A percentile compares a stretch with the other conserved stretches of the same genome.
phyloP scores from a whole-genome alignment of 2,329 filamentous ascomycete genomes.

The Aspergillus latus region DNA sequence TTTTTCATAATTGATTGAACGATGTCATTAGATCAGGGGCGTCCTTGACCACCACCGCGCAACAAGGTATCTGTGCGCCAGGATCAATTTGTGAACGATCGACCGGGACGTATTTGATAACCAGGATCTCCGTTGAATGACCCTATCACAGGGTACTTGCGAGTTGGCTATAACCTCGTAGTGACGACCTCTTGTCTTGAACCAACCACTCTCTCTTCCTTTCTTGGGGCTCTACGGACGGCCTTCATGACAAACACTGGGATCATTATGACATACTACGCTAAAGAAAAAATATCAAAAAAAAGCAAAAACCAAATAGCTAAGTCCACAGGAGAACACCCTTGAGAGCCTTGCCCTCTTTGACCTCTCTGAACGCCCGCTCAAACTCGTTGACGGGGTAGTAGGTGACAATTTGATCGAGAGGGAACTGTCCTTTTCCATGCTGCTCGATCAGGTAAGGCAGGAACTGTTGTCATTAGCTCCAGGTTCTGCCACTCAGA shows the following conservation, averaged over 20 bases:
- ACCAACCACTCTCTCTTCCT: background rate
- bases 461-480: slow-evolving; percentile 24
- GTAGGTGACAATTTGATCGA: slow-evolving; percentile 48
- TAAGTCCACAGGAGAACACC: slow-evolving; percentile 30
- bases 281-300: background rate
- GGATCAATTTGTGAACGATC: background rate
- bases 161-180: background rate
- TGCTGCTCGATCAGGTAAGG: slow-evolving; percentile 54
- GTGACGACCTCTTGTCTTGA: background rate
- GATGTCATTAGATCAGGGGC: too few relatives aligned
- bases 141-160: background rate
- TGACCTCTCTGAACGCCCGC: slow-evolving; percentile 29
- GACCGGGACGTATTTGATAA: background rate
- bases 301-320: background rate
- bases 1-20: too few relatives aligned
- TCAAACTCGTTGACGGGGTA: slow-evolving; percentile 39
- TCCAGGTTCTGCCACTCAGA: background rate
- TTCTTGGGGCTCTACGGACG: background rate
- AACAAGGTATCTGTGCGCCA: background rate
- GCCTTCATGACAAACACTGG: background rate
- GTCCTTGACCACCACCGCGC: too few relatives aligned
- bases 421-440: slow-evolving; percentile 48
- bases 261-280: background rate
- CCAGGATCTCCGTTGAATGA: background rate
- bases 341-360: slow-evolving; percentile 28